Evolutionary conservation across 176 grass and related monocot species (phyloP), one percentile per base, ranked within the genome.

Genomic region (Oryza meyeriana): DNA sequence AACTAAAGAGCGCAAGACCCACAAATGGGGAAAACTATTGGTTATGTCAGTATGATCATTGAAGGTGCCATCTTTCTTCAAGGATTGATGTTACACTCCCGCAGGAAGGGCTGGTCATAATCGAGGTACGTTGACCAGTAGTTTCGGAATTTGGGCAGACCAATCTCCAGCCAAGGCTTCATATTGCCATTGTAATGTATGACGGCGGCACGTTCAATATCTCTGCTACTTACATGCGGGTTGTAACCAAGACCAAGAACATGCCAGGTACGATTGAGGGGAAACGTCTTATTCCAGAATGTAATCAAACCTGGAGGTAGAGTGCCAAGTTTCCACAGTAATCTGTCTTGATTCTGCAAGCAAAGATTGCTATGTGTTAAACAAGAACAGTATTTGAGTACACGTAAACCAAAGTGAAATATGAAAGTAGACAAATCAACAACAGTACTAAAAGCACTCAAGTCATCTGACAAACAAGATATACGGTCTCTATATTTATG

Each of bases 121-220:
- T 94, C 87, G 52, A 97, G 81, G 57, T 97, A 90, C 61, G 88
- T 90, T 4, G 91, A 97, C 94, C 94, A 97, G 84, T 94, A 90
- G 67, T 74, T 69, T 35, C 87, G 84, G 74, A 75, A 97, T 55
- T 85, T 87, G 66, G 89, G 89, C 58, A 97, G 68, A 48, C 89
- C 91, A 61, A 94, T 97, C 79, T 97, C 91, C 26, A 97, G 86
- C 94, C 94, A 97, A 18, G 94, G 94, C 77, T 97, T 97, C 94
- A 91, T 80, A 47, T 97, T 97, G 45, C 94, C 94, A 52, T 94
- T 94, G 71, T 97, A 97, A 82, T 97, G 94, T 42, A 97, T 84
- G 26, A 94, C 94, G 0, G 89, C 91, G 0, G 91, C 89, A 61
- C 42, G 69, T 39, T 90, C 89, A 20, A 97, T 76, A 10, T 94